A percentile compares a stretch with the other conserved stretches of the same genome.
Evolutionary conservation across 1,139 yeast genomes (phyloP).

Genomic region (Kurtzmaniella quercitrusa): DNA sequence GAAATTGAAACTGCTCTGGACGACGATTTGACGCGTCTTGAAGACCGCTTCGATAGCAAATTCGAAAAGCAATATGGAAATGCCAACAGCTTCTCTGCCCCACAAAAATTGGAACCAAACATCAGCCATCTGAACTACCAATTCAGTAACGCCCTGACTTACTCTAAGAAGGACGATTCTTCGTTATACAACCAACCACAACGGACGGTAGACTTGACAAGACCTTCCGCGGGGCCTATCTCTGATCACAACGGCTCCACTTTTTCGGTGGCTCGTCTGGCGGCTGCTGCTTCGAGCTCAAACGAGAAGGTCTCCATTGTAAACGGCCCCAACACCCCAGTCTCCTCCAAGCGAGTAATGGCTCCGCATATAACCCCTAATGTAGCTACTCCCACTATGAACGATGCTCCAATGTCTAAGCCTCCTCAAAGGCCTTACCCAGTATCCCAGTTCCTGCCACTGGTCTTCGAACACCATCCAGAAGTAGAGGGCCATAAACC

Average conservation of each 20-base stretch:
- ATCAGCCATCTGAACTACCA: not conserved
- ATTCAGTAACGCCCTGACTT: conserved; percentile 13
- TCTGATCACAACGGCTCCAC: conserved; percentile 10
- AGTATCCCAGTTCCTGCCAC: conserved; percentile 11
- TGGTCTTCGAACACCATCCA: conserved; percentile 44
- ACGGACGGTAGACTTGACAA: not conserved
- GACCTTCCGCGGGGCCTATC: conserved; percentile 1
- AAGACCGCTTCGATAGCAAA: conserved; percentile 14
- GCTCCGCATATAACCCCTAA: conserved; percentile 30
- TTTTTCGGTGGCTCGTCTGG: conserved; percentile 10
- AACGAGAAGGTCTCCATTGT: conserved; percentile 20
- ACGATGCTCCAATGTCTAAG: conserved; percentile 18
- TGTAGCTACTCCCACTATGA: conserved; percentile 24
- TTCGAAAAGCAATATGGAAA: conserved; percentile 5
- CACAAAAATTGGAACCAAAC: conserved; percentile 3
- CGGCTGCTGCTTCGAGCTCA: conserved; percentile 8
- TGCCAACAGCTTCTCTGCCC: conserved; percentile 3
- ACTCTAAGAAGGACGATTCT: conserved; percentile 10
- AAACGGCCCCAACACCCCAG: conserved; percentile 32
- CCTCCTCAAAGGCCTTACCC: conserved; percentile 17
- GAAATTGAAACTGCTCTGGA: conserved; percentile 25
- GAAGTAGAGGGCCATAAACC: conserved; percentile 46
- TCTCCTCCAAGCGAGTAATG: conserved; percentile 25
- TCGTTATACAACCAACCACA: conserved; percentile 3
- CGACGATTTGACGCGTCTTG: conserved; percentile 13